Conservation (phyloP, 2,329 filamentous ascomycete species). For the Hypoxylon sp. region DNA sequence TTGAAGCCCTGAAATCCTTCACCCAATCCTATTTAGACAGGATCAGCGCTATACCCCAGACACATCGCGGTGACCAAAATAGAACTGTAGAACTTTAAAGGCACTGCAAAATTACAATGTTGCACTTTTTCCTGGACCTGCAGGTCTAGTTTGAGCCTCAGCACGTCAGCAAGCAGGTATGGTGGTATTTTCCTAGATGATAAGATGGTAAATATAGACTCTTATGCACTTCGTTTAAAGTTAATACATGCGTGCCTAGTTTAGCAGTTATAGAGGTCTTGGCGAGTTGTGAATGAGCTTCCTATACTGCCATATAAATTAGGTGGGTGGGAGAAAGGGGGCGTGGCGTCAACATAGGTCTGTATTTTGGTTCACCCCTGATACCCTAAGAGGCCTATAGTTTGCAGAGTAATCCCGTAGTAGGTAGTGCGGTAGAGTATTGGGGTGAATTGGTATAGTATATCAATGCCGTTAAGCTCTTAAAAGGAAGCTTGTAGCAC, state of each 20-base stretch:
- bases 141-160: neutral
- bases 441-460: neutral
- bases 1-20: slow-evolving; percentile 12
- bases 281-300: neutral
- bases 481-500: neutral
- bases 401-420: neutral
- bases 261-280: neutral
- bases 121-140: neutral
- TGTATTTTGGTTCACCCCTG: neutral
- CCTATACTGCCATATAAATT: neutral
- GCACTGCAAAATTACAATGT: neutral
- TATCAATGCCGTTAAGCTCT: neutral
- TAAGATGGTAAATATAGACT: neutral
- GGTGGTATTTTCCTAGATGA: neutral
- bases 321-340: neutral
- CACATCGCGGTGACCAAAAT: slow-evolving; percentile 1
- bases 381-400: neutral
- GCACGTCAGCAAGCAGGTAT: neutral
- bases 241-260: neutral
- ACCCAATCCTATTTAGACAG: neutral
- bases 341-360: neutral
- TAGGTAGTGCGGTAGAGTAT: neutral
- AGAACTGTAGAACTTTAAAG: neutral
- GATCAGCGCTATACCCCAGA: slow-evolving; percentile 2
- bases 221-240: neutral